Evolutionary conservation across 768 basidiomycete species (phyloP), one percentile per base, ranked within the genome.

Genomic region (Vararia minispora): DNA sequence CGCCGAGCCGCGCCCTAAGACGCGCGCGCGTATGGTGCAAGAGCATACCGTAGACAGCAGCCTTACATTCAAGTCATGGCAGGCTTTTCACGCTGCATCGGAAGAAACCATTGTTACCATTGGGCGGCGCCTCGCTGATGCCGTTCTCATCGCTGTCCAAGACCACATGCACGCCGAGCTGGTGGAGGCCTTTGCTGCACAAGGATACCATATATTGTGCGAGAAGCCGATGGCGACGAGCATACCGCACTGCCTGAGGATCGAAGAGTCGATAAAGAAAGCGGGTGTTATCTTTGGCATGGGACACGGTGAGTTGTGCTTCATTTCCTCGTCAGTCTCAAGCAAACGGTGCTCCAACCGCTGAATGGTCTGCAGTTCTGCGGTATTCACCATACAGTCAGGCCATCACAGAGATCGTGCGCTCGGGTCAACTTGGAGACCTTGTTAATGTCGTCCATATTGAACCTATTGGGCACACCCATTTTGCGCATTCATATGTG

Each of bases 171-270:
- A 92, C 51, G 62, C 68, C 18, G 78, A 84, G 42, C 78, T 87
- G 6, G 71, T 81, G 0, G 53, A 72, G 7, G 83, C 79, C 0
- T 89, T 88, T 59, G 78, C 79, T 0, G 68, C 65, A 28, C 85
- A 86, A 51, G 85, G 86, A 1, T 91, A 91, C 52, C 79, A 89
- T 49, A 84, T 92, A 40, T 66, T 92, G 16, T 91, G 89, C 57
- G 89, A 92, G 68, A 92, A 92, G 54, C 89, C 89, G 0, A 86
- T 92, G 81, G 84, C 87, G 1, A 89, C 83, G 4, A 72, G 56
- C 37, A 50, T 82, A 26, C 64, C 69, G 37, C 85, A 85, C 45
- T 84, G 88, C 42, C 54, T 91, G 34, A 66, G 63, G 54, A 90
- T 91, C 66, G 76, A 84, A 45, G 61, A 64, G 23, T 82, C 75